Conservation (phyloP, 352 stramenopile genomes). For the Globisporangium paroecandrum region DNA sequence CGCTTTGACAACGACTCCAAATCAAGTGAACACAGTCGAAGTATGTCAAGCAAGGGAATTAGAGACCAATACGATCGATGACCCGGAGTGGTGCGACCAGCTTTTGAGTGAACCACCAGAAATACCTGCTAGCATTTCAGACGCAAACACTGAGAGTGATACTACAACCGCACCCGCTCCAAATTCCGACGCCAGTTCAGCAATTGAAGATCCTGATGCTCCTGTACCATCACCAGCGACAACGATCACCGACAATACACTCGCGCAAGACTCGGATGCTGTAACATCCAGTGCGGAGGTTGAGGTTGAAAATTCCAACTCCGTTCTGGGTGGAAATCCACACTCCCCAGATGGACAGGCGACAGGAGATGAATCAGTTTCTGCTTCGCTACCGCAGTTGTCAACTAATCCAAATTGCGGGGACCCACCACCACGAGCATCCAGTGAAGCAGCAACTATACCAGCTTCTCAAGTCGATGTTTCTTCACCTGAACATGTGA, state of each 20-base stretch:
- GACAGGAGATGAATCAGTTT: not conserved
- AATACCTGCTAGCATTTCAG: not conserved
- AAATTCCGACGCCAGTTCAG: not conserved
- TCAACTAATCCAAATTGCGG: not conserved
- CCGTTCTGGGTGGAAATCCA: not conserved
- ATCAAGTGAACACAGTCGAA: not conserved
- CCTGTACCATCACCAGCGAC: not conserved
- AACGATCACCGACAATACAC: too few species aligned
- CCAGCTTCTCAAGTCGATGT: not conserved
- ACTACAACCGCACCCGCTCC: not conserved
- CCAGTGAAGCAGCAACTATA: not conserved
- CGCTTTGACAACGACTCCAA: not conserved
- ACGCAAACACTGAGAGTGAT: not conserved
- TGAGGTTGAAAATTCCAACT: not conserved
- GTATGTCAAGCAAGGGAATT: not conserved
- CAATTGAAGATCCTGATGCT: not conserved
- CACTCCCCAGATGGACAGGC: not conserved
- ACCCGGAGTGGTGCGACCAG: not conserved
- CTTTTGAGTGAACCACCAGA: not conserved
- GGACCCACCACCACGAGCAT: too few species aligned
- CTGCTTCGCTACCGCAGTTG: not conserved
- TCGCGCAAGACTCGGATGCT: not conserved
- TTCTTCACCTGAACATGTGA: too few species aligned
- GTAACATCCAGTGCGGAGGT: not conserved
- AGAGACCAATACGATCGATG: not conserved